Percentiles rank a stretch among this genome's conserved stretches.
phyloP scores from a whole-genome alignment of 345 rosid genomes.

The Pugionium dolabratum region DNA sequence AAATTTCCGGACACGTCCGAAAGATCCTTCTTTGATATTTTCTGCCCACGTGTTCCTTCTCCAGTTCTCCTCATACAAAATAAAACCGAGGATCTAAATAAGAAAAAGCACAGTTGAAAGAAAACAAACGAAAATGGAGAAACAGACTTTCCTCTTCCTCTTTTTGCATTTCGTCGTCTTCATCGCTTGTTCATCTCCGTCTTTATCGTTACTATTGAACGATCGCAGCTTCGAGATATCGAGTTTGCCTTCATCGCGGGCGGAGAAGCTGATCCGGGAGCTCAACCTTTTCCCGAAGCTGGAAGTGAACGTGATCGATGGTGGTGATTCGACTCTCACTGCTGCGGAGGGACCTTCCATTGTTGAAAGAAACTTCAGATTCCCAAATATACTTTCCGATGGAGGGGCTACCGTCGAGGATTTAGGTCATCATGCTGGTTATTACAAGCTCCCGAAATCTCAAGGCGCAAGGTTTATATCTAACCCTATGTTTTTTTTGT shows the following conservation, averaged over 20 bases:
- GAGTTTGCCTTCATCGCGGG: constrained; percentile 63
- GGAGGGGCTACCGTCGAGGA: constrained; percentile 55
- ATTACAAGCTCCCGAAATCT: constrained; percentile 73
- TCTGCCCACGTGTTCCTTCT: constrained; percentile 15
- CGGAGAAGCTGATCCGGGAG: constrained; percentile 76
- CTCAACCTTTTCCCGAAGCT: constrained; percentile 79
- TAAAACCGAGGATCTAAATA: not conserved
- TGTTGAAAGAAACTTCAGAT: constrained; percentile 66
- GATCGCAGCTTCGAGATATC: constrained; percentile 48
- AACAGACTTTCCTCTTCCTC: constrained; percentile 26
- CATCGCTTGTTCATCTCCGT: constrained; percentile 21
- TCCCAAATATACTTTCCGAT: constrained; percentile 54
- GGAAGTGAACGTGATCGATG: constrained; percentile 59
- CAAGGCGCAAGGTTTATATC: constrained; percentile 69
- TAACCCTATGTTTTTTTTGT: not conserved
- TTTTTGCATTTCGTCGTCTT: constrained; percentile 35
- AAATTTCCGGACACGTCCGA: constrained; percentile 17
- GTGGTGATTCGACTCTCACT: constrained; percentile 23
- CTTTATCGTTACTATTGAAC: constrained; percentile 41
- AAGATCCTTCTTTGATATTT: not conserved
- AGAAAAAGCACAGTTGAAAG: not conserved
- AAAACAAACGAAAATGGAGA: constrained; percentile 45
- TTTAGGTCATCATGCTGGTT: constrained; percentile 96
- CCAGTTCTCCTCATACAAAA: not conserved
- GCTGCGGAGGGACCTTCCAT: constrained; percentile 39